Evolutionary conservation across 345 rosid genomes (phyloP), one percentile per base, ranked within the genome.

Genomic region (Pelargonium nanum): DNA sequence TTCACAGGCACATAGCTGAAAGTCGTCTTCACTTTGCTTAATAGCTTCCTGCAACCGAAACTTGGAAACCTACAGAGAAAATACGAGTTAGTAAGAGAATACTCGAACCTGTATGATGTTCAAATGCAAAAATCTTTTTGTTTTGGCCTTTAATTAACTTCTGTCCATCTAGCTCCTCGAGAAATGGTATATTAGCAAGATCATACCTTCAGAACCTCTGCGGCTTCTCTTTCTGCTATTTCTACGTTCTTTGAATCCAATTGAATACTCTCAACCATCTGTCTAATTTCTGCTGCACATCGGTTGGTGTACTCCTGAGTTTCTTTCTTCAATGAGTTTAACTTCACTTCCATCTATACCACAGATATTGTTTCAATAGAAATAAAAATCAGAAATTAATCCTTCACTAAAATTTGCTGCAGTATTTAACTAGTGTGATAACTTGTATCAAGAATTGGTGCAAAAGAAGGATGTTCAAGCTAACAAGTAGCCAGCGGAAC

Each of bases 161-260:
- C 30, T 55, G 10, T 55, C 52, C 6, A 19, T 21, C 24, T 53
- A 10, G 26, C 19, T 22, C 58, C 56, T 20, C 55, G 60, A 64
- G 6, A 51, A 40, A 26, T 22, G 7, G 23, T 55, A 6, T 16
- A 64, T 26, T n/a, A 15, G 10, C n/a, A 20, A 72, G 28, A 6
- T 4, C 65, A 61, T 71, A 82, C 89, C 87, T 74, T 81, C 58
- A 81, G 51, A 69, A 84, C 68, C 69, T 81, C 97, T 4, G 81
- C 76, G 24, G 91, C 97, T 78, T 87, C 91, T 73, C 69, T 84
- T 81, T 89, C 91, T 45, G 83, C 69, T 28, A 67, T 63, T 54
- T 74, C 80, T 65, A 92, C 67, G 58, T 74, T 76, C 52, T 70
- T 62, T 28, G 74, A 73, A 64, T 92, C 97, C 0, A 15, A 57